These are phyloP conservation scores for Plasmodium yoelii DNA, from an alignment of 169 alveolate species.

Conservation along the genomic window DNA sequence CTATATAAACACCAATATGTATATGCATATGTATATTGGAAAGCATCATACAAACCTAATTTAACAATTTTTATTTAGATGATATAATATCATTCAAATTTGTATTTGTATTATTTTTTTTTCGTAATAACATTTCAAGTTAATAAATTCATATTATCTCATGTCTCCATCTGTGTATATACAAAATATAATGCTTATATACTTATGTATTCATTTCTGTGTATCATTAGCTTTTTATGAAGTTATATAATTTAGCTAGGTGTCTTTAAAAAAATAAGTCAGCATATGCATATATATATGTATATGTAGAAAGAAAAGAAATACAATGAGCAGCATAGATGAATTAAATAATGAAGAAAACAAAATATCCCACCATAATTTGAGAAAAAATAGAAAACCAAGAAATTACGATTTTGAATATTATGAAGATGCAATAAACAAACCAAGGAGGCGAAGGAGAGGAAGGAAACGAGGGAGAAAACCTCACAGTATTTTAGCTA, in stretches of 20 bases:
- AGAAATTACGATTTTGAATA: slow-evolving; percentile 68
- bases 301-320: slow-evolving; percentile 2
- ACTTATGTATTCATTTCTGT: not conserved
- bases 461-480: slow-evolving; percentile 52
- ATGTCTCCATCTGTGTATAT: slow-evolving; percentile 1
- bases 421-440: slow-evolving; percentile 39
- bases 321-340: slow-evolving; percentile 56
- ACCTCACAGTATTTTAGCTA: slow-evolving; percentile 6
- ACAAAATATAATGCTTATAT: not conserved
- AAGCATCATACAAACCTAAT: not conserved
- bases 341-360: slow-evolving; percentile 57
- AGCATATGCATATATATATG: not conserved
- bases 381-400: slow-evolving; percentile 71
- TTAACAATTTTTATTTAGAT: not conserved
- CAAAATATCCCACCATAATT: slow-evolving; percentile 40
- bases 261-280: not conserved
- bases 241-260: not conserved
- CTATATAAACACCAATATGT: not conserved
- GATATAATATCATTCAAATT: slow-evolving; percentile 39
- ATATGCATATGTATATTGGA: not conserved
- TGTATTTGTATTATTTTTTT: slow-evolving; percentile 6
- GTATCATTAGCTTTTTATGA: not conserved
- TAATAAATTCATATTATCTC: slow-evolving; percentile 3
- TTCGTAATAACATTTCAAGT: not conserved
- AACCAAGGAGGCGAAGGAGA: slow-evolving; percentile 15